Evolutionary conservation across 2,329 filamentous ascomycete species (phyloP), one percentile per base, ranked within the genome.

Genomic region (Macrophomina pseudophaseolina): DNA sequence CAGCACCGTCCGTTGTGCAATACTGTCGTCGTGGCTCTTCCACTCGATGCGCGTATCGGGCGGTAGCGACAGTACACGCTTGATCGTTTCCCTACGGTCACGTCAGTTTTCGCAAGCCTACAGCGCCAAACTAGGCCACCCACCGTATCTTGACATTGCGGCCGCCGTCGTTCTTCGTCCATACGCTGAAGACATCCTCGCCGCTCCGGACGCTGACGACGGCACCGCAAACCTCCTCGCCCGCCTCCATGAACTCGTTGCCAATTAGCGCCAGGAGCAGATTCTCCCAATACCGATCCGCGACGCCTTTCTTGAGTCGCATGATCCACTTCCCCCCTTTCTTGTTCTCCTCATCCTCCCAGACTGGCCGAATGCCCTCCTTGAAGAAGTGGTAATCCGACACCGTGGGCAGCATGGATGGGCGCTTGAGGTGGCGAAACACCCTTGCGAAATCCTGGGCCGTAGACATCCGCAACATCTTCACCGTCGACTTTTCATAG

Each of bases 371-470:
- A 69, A 99, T 94, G 65, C 94, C 94, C 76, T 95, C 93, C 80
- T 95, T 97, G 84, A 99, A 99, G 68, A 99, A 90, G 78, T 99
- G 95, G 77, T 97, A 99, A 80, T 99, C 95, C 30, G 94, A 97
- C 35, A 98, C 94, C 4, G 94, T 90, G 6, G 94, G 94, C 67
- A 99, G 84, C 40, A 86, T 83, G 42, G 94, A 98, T 2, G 96
- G 95, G 33, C 91, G 88, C 82, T 96, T 97, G 56, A 99, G 85
- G 79, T 98, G 93, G 65, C 87, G 84, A 77, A 97, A 98, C 44
- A 97, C 89, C 56, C 88, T 85, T 88, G 93, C 97, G 77, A 99
- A 98, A 68, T 95, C 91, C 80, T 98, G 93, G 59, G 88, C 93
- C 5, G 92, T 93, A 68, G 86, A 86, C 75, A 97, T 92, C 66